Percentiles rank a stretch among this genome's conserved stretches.
Conservation (phyloP, 495 filamentous ascomycete species). For the Pyronema domesticum region DNA sequence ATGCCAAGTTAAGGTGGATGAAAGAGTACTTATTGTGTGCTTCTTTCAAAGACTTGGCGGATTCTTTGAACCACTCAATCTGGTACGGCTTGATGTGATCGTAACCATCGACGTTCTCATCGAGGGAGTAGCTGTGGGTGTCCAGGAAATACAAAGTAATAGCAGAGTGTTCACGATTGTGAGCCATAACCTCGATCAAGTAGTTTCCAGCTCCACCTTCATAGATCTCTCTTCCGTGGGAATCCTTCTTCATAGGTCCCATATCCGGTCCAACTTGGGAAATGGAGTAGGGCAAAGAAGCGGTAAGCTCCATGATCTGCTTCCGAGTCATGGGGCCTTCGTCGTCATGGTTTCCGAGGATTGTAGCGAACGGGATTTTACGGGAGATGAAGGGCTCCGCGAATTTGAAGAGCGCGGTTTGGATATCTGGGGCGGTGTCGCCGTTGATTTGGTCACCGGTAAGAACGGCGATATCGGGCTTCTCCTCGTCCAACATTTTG, state of each 20-base stretch:
- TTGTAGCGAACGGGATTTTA: slow-evolving; percentile 79
- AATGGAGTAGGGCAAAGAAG: slow-evolving; percentile 75
- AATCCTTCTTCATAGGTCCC: slow-evolving; percentile 11
- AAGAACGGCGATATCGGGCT: slow-evolving; percentile 76
- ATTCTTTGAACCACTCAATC: slow-evolving; percentile 81
- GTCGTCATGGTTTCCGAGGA: slow-evolving; percentile 96
- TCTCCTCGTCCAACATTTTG: slow-evolving; percentile 69
- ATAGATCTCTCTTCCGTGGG: slow-evolving; percentile 26
- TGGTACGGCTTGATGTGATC: slow-evolving; percentile 92
- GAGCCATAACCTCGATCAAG: slow-evolving; percentile 72
- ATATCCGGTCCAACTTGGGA: slow-evolving; percentile 59
- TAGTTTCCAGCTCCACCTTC: slow-evolving; percentile 91
- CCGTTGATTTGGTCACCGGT: slow-evolving; percentile 93
- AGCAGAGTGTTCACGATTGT: slow-evolving; percentile 56
- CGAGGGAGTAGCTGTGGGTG: slow-evolving; percentile 79
- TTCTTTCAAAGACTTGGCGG: slow-evolving; percentile 46
- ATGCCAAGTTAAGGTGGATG: slow-evolving; percentile 88
- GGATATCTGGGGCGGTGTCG: slow-evolving; percentile 77
- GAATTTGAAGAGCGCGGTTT: slow-evolving; percentile 86
- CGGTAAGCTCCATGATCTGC: slow-evolving; percentile 65
- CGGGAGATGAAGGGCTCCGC: slow-evolving; percentile 70
- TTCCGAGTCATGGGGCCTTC: slow-evolving; percentile 63
- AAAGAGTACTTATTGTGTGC: slow-evolving; percentile 65
- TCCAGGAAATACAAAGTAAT: slow-evolving; percentile 87
- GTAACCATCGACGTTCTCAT: slow-evolving; percentile 79